Percentiles rank a stretch among this genome's conserved stretches.
These are phyloP conservation scores for Hansenula lynferdii DNA, from an alignment of 1,139 yeast genomes.

Conservation along the genomic window DNA sequence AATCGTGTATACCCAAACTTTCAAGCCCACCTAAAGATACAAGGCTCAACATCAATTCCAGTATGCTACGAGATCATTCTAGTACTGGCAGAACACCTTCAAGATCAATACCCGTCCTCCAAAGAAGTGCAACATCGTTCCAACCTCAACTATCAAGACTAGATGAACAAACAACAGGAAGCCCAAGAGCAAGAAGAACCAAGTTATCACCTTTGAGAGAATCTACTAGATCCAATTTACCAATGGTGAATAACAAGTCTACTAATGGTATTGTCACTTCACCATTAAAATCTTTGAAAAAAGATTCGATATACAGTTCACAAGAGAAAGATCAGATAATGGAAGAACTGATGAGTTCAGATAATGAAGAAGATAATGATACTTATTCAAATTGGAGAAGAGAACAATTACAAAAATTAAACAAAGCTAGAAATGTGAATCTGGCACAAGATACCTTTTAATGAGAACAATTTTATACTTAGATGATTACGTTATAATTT, in stretches of 20 bases:
- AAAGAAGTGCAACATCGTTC: constrained; percentile 7
- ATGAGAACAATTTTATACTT: neutral
- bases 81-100: constrained; percentile 9
- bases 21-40: constrained; percentile 12
- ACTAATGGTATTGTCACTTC: constrained; percentile 17
- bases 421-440: constrained; percentile 8
- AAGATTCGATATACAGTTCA: constrained; percentile 3
- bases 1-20: constrained; percentile 12
- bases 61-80: constrained; percentile 8
- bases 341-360: constrained; percentile 6
- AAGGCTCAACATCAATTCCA: constrained; percentile 9
- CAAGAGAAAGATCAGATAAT: constrained; percentile 9
- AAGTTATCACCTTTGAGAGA: constrained; percentile 11
- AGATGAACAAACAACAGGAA: constrained; percentile 11
- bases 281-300: constrained; percentile 20
- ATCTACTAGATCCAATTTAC: constrained; percentile 8
- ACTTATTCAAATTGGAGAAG: constrained; percentile 22
- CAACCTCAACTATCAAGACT: constrained; percentile 18
- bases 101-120: constrained; percentile 8
- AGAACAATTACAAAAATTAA: constrained; percentile 21
- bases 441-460: constrained; percentile 14
- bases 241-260: neutral
- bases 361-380: constrained; percentile 14
- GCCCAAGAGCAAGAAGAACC: constrained; percentile 11
- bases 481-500: neutral